Conservation (phyloP, 2,329 filamentous ascomycete species). For the Pseudonectria buxi region DNA sequence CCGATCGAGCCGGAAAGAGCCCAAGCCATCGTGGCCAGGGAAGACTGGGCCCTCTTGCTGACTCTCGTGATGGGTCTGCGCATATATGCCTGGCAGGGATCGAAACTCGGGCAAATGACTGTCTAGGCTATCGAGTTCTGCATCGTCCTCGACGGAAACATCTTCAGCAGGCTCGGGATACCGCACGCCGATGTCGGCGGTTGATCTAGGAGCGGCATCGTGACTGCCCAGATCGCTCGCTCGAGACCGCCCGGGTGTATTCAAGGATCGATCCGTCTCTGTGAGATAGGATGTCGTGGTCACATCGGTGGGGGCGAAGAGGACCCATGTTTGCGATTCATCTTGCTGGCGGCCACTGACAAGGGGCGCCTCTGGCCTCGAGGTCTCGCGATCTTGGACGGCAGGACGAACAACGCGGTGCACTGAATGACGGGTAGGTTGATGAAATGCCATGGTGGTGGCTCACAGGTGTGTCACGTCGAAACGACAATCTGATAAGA, state of each 20-base stretch:
- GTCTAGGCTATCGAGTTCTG: conserved; percentile 86
- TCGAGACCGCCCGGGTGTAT: conserved; percentile 62
- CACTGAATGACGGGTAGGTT: conserved; percentile 46
- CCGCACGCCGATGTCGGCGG: conserved; percentile 38
- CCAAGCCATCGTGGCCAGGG: conserved; percentile 88
- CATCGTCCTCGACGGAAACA: conserved; percentile 53
- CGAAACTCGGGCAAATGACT: conserved; percentile 87
- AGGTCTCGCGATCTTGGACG: conserved; percentile 31
- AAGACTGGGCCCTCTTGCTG: conserved; percentile 60
- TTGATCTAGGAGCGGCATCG: conserved; percentile 59
- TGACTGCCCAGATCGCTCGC: conserved; percentile 77
- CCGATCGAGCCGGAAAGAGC: conserved; percentile 67
- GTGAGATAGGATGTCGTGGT: conserved; percentile 62
- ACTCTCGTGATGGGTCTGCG: conserved; percentile 16
- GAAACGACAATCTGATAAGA: conserved; percentile 16
- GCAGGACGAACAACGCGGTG: conserved; percentile 41
- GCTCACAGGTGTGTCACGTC: conserved; percentile 6
- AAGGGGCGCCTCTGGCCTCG: conserved; percentile 19
- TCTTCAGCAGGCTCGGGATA: conserved; percentile 32
- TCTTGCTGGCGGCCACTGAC: conserved; percentile 40
- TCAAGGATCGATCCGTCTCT: conserved; percentile 58
- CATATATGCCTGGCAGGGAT: conserved; percentile 40
- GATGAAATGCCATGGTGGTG: conserved; percentile 51
- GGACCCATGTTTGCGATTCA: conserved; percentile 88
- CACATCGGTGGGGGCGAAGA: conserved; percentile 73